These are phyloP conservation scores for Sicyos baderoa DNA, from an alignment of 306 rosid genomes.

Conservation along the genomic window DNA sequence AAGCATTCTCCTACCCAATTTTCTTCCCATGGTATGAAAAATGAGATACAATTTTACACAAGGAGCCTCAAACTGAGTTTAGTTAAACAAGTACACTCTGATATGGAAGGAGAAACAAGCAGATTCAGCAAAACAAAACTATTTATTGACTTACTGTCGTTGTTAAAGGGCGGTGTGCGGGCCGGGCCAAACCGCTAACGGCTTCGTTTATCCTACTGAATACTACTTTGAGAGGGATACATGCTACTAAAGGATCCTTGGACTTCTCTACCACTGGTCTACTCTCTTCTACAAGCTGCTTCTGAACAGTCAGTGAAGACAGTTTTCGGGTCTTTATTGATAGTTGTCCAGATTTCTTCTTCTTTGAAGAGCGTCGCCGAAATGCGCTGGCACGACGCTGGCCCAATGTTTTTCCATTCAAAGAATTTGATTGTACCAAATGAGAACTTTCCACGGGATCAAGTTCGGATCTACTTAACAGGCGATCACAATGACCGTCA, in stretches of 20 bases:
- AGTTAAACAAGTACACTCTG: conserved; percentile 10
- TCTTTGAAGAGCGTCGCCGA: conserved; percentile 28
- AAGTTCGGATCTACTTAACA: conserved; percentile 31
- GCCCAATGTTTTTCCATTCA: conserved; percentile 27
- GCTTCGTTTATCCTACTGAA: conserved; percentile 90
- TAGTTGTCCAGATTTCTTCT: conserved; percentile 55
- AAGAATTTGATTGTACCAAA: conserved; percentile 26
- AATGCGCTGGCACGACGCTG: conserved; percentile 26
- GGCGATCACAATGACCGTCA: conserved; percentile 44
- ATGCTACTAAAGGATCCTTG: conserved; percentile 63
- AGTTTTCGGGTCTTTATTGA: conserved; percentile 68
- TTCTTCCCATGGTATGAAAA: conserved; percentile 8
- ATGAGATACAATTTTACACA: conserved; percentile 12
- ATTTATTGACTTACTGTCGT: conserved; percentile 34
- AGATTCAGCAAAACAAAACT: conserved; percentile 7
- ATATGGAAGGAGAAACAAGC: background rate
- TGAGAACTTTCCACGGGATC: conserved; percentile 22
- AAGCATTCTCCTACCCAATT: conserved; percentile 14
- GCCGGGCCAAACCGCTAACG: conserved; percentile 57
- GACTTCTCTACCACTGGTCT: conserved; percentile 49
- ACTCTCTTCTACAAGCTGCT: conserved; percentile 48
- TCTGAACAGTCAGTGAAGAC: conserved; percentile 66
- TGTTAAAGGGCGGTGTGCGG: conserved; percentile 31
- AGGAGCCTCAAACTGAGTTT: conserved; percentile 6
- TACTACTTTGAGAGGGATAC: conserved; percentile 74